Base-by-base conservation (phyloP, 768 basidiomycete species). In the Podaxis rugospora region DNA sequence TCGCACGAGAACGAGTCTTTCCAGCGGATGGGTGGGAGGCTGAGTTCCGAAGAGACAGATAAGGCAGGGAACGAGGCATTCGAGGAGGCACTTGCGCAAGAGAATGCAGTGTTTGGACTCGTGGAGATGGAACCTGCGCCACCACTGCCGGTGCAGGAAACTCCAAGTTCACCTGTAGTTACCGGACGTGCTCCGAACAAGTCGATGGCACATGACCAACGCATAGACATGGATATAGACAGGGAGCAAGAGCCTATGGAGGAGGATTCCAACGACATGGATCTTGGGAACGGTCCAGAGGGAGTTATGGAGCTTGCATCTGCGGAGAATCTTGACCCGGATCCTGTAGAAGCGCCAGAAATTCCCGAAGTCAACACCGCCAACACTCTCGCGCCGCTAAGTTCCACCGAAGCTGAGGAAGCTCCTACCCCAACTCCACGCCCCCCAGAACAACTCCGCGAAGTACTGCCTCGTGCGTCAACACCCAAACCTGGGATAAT, bases 321-420 rank as follows among this genome's bases (percentile, higher is more conserved):
- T 36, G 23, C 18, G 18, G 42, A 49, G 21, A 7, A 9, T 32
- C 21, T 36, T 5, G 59, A 35, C n/a, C 51, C 61, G 35, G 82
- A 83, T 62, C 78, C 80, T 6, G 82, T 82, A 55, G 78, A 81
- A 62, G 71, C 74, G 28, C 72, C 75, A 0, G 80, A 80, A 13
- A 73, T 71, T 58, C 66, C 75, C 61, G 68, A 65, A 1, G 44
- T n/a, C 62, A 64, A 52, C 54, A 66, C 13, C 42, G 32, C 39
- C 61, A 63, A 32, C 16, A 7, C 11, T 23, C 21, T 21, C 21
- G 21, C 9, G 25, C 68, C 63, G 36, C 57, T 51, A 2, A 69
- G 70, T 42, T 59, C 65, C 14, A 68, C 70, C 53, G 63, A 51
- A n/a, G 68, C 62, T 23, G 61, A 67, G 5, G 54, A 55, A 51